Evolutionary conservation across 73 alveolate genomes (phyloP).

Genomic region (Tetrahymena borealis): DNA sequence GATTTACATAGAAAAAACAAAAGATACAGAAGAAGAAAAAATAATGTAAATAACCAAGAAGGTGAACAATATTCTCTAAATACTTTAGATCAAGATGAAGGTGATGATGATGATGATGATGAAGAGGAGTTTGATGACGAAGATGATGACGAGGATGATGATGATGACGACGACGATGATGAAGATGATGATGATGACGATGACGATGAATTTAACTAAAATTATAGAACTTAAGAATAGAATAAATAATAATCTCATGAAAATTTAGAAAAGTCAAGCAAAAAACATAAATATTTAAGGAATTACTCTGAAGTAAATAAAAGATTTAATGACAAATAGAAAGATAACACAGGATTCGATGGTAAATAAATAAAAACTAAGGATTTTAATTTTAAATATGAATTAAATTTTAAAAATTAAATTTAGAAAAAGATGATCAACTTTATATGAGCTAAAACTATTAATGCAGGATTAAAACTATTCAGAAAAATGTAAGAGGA

Average conservation of each 20-base stretch:
- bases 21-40: not conserved
- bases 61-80: not conserved
- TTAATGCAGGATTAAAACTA: not conserved
- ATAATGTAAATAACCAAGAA: not conserved
- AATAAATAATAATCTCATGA: not conserved
- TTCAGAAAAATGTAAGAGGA: conserved; percentile 33
- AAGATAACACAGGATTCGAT: not conserved
- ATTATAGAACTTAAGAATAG: not conserved
- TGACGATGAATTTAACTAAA: not conserved
- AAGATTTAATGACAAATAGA: not conserved
- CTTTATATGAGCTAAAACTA: not conserved
- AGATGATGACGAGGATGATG: not conserved
- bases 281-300: not conserved
- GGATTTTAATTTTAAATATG: not conserved
- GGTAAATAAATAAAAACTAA: too few relatives aligned
- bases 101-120: not conserved
- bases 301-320: not conserved
- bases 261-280: not conserved
- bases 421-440: not conserved
- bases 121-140: not conserved
- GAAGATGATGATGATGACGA: not conserved
- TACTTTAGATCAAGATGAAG: not conserved
- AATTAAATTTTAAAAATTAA: not conserved
- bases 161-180: not conserved
- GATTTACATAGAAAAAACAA: not conserved